Evolutionary conservation across 345 rosid genomes (phyloP), one percentile per base, ranked within the genome.

Genomic region (Bruguiera parviflora): DNA sequence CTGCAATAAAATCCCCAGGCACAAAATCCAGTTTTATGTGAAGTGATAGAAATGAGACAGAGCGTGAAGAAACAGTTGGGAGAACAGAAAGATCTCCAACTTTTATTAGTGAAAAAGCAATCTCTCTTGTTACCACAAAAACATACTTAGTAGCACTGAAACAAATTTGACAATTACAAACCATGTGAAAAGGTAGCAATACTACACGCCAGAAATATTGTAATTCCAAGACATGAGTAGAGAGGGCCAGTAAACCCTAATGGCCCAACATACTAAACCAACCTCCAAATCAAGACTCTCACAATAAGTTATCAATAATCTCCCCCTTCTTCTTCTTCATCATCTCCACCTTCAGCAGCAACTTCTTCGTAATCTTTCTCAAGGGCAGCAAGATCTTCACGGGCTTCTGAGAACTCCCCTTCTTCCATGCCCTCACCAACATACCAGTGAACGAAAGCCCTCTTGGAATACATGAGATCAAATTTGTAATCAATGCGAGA

Each of bases 401-500:
- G 85, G 1, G 91, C 91, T 80, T 87, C 91, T 0, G 91, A 87
- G 79, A 87, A 87, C 32, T 87, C 91, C 49, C 91, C 91, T 78
- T 87, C 91, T 75, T 87, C 88, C 91, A 87, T 87, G 39, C 91
- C 91, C 62, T 83, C 91, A 71, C 91, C 91, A 0, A 84, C 91
- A 13, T 87, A 87, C 91, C 91, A 87, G 81, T 87, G 91, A 51
- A 86, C 91, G 24, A 86, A 86, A 5, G 91, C 88, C 68, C 91
- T 84, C 84, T 86, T 86, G 0, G 91, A 67, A 28, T 84, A 86
- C 91, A 86, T 84, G 53, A 86, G 88, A 79, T 86, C 91, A 6
- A 86, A 87, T 79, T 87, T 87, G 82, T 83, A 83, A 75, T 84
- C 91, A 22, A 87, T 87, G 63, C 91, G 73, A 6, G 84, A 72